Evolutionary conservation across 2,329 filamentous ascomycete genomes (phyloP), one percentile per base, ranked within the genome.

Genomic region (Cladosporium sp.): DNA sequence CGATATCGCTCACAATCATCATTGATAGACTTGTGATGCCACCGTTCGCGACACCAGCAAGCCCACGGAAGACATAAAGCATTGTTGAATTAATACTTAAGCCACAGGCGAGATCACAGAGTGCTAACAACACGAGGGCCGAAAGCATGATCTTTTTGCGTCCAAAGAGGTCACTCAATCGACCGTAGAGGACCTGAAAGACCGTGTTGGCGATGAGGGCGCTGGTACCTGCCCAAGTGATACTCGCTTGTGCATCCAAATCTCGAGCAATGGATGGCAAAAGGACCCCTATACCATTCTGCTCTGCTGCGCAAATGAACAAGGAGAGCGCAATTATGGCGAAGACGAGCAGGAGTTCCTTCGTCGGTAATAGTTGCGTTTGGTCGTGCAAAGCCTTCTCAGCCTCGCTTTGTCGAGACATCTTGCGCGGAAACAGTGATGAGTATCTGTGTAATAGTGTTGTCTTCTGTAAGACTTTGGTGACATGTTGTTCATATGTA

Each of bases 131-230:
- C 0, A 69, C 69, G 6, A 83, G 64, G 1, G 78, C 77, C 2
- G 70, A 71, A 2, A 85, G 60, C 47, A 80, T 78, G 7, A 85
- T 72, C 7, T 74, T 70, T 61, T 84, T 84, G 17, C 82, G 74
- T 13, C 64, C 64, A 42, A 66, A 66, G 4, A 67, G 59, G 41
- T 67, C 63, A 20, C 54, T 59, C 20, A 67, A 52, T 9, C 64
- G 74, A 18, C 82, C 82, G 61, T 85, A 85, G 0, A 86, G 72
- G 53, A 84, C 80, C 56, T 83, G 82, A 55, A 85, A 85, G 30
- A 79, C 77, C 0, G 83, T 84, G 52, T 78, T 80, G 29, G 77
- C 77, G 41, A 82, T 75, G 37, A 82, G 64, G 4, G 73, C 72
- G 7, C 76, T 73, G 0, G 76, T 79, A 5, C 76, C 77, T 1